Base-by-base conservation (phyloP, 805 yeast species). In the Helenozyma baotianmanensis region DNA sequence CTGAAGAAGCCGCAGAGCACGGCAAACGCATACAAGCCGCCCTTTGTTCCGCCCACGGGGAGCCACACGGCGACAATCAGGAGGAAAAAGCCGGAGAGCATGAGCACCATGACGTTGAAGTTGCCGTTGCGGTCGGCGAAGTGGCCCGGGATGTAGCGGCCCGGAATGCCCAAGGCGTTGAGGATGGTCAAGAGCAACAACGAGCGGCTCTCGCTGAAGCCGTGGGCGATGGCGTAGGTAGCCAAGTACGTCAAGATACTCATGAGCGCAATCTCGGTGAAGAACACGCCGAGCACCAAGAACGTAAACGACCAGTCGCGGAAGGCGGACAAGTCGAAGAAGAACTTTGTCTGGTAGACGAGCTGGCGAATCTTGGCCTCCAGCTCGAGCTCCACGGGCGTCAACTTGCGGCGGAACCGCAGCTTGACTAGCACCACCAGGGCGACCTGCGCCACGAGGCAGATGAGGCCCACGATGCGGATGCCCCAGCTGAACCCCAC, bases 401-500 rank as follows among this genome's bases (percentile, higher is more conserved):
- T 18, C 25, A 21, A 8, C n/a, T 27, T 9, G 12, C 30, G n/a
- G 1, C 34, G 21, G 16, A 58, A 33, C 33, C 68, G 43, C 34
- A 53, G 62, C 23, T 51, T 53, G 12, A 58, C 57, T 8, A 64
- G 42, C 6, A 45, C 16, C 1, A 58, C 52, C 6, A 64, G 45
- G 13, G 43, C 19, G 6, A 38, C 11, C 53, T 51, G 50, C 15
- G 56, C 52, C 5, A 48, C 56, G 6, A 57, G 45, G 29, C 60
- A 48, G n/a, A 56, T 41, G 30, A 60, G 60, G 6, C 56, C 68
- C 29, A 78, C 51, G 5, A 70, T 60, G 23, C 85, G 41, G 15
- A 77, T 68, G 1, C 83, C 68, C 82, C 84, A 79, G 2, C 60
- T 68, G 49, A 64, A 80, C 2, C 86, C 84, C n/a, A 72, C 53